Evolutionary conservation across 306 rosid species (phyloP).

Genomic region (Quercus gilva): DNA sequence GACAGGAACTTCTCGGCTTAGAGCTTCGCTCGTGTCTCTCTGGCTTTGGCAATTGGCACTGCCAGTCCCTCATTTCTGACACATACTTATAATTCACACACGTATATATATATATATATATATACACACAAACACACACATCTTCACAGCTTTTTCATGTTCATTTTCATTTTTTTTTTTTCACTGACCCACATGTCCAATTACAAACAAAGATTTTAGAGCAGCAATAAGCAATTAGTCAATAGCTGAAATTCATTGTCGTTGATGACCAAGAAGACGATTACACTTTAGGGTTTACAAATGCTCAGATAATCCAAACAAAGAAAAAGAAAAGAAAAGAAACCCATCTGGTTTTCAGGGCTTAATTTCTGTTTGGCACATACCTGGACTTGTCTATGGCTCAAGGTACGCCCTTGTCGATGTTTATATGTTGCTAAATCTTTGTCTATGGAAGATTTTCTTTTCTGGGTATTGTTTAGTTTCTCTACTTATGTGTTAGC

Average conservation of each 20-base stretch:
- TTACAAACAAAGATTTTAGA: background rate
- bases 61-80: slow-evolving; percentile 9
- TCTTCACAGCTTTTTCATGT: background rate
- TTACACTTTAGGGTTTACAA: background rate
- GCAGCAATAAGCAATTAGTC: background rate
- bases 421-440: slow-evolving; percentile 10
- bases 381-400: slow-evolving; percentile 17
- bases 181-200: background rate
- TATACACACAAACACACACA: background rate
- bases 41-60: background rate
- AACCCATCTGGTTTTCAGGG: background rate
- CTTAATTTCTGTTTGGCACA: background rate
- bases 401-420: slow-evolving; percentile 38
- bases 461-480: slow-evolving; percentile 1
- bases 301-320: background rate
- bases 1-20: slow-evolving; percentile 4
- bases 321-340: no score
- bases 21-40: slow-evolving; percentile 29
- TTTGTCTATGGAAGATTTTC: slow-evolving; percentile 13
- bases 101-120: no score
- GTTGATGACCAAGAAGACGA: background rate
- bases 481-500: slow-evolving; percentile 12
- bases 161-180: background rate
- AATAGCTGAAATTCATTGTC: background rate
- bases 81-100: no score